Percentiles rank a stretch among this genome's conserved stretches.
phyloP scores from a whole-genome alignment of 345 rosid genomes.

The Leavenworthia alabamica region DNA sequence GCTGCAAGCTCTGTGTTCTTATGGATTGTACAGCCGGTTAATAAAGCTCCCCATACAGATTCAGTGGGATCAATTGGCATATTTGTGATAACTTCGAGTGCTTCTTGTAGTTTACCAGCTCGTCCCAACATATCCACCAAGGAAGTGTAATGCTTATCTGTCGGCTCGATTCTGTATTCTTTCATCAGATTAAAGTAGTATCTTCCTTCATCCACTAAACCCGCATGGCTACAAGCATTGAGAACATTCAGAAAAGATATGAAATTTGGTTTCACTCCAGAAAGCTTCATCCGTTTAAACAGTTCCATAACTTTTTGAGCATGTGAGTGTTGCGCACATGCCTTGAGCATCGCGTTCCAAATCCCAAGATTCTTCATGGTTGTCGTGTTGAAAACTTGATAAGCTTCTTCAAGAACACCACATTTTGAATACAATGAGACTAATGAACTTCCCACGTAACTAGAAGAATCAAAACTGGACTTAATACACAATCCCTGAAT shows the following conservation, averaged over 20 bases:
- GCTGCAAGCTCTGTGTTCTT: conserved; percentile 70
- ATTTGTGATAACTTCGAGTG: conserved; percentile 42
- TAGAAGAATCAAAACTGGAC: conserved; percentile 55
- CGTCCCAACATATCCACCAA: conserved; percentile 79
- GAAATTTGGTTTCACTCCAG: conserved; percentile 66
- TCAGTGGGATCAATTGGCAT: conserved; percentile 76
- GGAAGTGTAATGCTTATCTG: conserved; percentile 71
- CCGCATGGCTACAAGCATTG: conserved; percentile 88
- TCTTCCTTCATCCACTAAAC: conserved; percentile 59
- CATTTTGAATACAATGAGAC: conserved; percentile 75
- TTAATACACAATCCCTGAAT: conserved; percentile 75
- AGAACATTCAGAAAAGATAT: conserved; percentile 68
- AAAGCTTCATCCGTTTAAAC: conserved; percentile 51
- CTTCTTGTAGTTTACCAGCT: conserved; percentile 74
- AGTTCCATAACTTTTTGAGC: conserved; percentile 40
- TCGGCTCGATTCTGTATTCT: conserved; percentile 56
- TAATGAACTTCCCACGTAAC: conserved; percentile 74
- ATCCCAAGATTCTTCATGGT: conserved; percentile 58
- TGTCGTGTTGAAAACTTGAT: conserved; percentile 47
- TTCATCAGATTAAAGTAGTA: conserved; percentile 66
- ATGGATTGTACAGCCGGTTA: conserved; percentile 74
- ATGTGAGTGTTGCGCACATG: conserved; percentile 73
- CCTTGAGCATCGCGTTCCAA: conserved; percentile 88
- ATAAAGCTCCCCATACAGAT: conserved; percentile 80
- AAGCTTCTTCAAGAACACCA: conserved; percentile 65